Base-by-base conservation (phyloP, 208 protist genomes). In the Trypanosoma melophagium region DNA sequence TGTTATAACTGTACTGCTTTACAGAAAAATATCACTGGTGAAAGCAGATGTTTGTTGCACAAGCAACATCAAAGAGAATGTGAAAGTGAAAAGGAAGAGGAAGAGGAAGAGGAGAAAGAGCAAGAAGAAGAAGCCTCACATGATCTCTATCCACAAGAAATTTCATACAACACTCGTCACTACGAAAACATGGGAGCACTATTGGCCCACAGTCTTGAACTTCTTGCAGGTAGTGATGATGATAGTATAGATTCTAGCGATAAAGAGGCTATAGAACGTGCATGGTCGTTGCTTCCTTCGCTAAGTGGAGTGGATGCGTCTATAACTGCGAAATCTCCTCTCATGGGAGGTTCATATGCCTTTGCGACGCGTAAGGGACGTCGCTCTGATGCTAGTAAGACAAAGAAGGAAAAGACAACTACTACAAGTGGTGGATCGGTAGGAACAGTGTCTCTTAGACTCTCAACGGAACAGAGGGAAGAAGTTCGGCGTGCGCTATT, bases 301-400 rank as follows among this genome's bases (percentile, higher is more conserved):
- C 8, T 49, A 67, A 25, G 57, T 17, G 55, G 41, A 44, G 24
- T 47, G 13, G 62, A 62, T 7, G 56, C 42, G 2, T 41, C 57
- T 1, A n/a, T 40, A n/a, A 24, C 0, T 31, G 3, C 14, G 16
- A 45, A 5, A 24, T 49, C 50, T 47, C 24, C 49, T 0, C 19
- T 60, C 22, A 71, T 79, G 16, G 86, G 79, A 1, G 86, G 86
- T 22, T 77, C 81, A 52, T 93, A 89, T 58, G 87, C 77, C 3
- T 64, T 83, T 25, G 81, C 87, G 16, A 89, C 81, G 0, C 77
- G 87, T 2, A 40, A 57, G 0, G 81, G 83, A n/a, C 78, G 87
- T 7, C 83, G 87, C 13, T 44, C 61, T 17, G 60, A 71, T 9
- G 60, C 7, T 12, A 54, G 22, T 25, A 68, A 41, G n/a, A 24